Percentiles rank a stretch among this genome's conserved stretches.
These are phyloP conservation scores for Aspergillus sp. DNA, from an alignment of 2,329 filamentous ascomycete genomes.

Conservation along the genomic window DNA sequence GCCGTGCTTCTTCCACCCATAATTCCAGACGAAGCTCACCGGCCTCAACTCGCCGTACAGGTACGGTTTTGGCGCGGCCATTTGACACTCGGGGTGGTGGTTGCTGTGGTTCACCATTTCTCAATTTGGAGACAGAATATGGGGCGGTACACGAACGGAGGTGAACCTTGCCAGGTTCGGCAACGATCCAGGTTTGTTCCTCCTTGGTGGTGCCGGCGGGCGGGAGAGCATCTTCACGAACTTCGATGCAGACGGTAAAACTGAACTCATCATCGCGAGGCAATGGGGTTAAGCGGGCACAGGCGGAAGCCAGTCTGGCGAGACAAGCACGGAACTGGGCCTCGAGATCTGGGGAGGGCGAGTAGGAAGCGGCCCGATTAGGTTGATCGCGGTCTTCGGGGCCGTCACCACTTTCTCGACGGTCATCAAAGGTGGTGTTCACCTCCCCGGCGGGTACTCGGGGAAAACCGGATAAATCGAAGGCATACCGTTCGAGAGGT, in stretches of 20 bases:
- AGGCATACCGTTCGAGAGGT: constrained; percentile 53
- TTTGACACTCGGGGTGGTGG: constrained; percentile 26
- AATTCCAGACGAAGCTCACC: constrained; percentile 60
- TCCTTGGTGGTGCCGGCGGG: constrained; percentile 40
- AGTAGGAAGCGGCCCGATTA: constrained; percentile 18
- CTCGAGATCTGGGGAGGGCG: constrained; percentile 37
- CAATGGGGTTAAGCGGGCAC: constrained; percentile 35
- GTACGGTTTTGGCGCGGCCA: constrained; percentile 49
- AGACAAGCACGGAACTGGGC: constrained; percentile 43
- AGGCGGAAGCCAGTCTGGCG: constrained; percentile 36
- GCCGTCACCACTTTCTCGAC: neutral
- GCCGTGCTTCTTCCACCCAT: constrained; percentile 59
- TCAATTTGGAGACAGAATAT: constrained; percentile 31
- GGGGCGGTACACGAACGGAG: constrained; percentile 32
- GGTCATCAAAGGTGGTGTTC: constrained; percentile 44
- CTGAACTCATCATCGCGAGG: constrained; percentile 41
- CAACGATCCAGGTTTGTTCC: constrained; percentile 55
- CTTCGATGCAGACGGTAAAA: constrained; percentile 43
- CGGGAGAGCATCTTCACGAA: constrained; percentile 39
- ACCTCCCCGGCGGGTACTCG: constrained; percentile 40
- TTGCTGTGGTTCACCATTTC: constrained; percentile 29
- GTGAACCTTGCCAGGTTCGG: constrained; percentile 42
- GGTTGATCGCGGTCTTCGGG: neutral
- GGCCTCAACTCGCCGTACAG: constrained; percentile 55
- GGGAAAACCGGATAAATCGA: constrained; percentile 52